phyloP scores from a whole-genome alignment of 139 green algal species.

The Chlamydomonas sphaeroides region DNA sequence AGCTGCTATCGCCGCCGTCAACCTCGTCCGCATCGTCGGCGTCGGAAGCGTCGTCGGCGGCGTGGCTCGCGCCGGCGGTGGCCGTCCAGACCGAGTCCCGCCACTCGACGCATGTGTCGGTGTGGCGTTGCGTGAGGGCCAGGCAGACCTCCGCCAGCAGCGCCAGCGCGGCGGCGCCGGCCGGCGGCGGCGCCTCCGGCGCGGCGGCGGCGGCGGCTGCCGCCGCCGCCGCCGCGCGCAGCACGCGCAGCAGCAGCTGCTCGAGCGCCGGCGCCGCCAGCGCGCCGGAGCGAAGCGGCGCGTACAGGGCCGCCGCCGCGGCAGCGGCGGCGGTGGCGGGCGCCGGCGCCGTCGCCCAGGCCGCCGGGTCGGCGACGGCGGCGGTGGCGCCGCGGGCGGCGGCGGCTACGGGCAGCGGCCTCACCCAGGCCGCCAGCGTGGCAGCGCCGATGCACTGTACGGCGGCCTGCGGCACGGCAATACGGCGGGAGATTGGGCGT shows the following conservation, averaged over 20 bases:
- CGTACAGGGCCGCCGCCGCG: too few relatives aligned
- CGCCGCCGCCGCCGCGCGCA: not conserved
- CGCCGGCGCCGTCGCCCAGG: too few relatives aligned
- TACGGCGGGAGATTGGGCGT: too few relatives aligned
- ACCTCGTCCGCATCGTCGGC: not conserved
- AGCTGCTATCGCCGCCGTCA: not conserved
- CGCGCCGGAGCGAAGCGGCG: too few relatives aligned
- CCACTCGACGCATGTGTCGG: not conserved
- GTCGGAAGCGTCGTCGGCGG: not conserved
- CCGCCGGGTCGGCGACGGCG: too few relatives aligned
- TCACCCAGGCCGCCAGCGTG: too few relatives aligned
- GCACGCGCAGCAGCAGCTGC: slow-evolving; percentile 8
- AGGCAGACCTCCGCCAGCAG: slow-evolving; percentile 24
- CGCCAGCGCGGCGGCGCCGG: not conserved
- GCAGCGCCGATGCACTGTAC: too few relatives aligned
- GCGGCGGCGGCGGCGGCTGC: not conserved
- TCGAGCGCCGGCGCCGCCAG: not conserved
- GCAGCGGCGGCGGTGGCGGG: too few relatives aligned
- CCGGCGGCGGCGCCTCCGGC: not conserved
- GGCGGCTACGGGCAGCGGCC: too few relatives aligned
- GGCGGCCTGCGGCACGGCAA: too few relatives aligned
- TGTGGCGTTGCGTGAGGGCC: not conserved
- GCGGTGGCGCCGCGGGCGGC: too few relatives aligned
- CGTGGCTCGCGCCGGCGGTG: not conserved
- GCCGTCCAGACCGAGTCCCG: not conserved